phyloP scores from a whole-genome alignment of 441 rosid species.

The Breynia disticha region DNA sequence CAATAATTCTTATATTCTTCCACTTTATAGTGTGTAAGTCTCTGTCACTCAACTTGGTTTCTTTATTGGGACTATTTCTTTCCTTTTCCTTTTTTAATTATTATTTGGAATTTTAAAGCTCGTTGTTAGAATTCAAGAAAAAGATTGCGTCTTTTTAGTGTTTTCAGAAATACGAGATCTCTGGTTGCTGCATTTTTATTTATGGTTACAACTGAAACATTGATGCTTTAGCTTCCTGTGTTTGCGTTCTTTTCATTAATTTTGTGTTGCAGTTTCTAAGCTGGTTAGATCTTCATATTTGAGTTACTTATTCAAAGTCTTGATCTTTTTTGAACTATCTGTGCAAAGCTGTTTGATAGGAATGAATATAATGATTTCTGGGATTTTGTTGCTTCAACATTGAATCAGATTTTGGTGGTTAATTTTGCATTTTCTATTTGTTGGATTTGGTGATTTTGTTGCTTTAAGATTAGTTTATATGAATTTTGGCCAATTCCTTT shows the following conservation, averaged over 20 bases:
- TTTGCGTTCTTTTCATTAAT: background rate
- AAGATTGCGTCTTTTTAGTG: background rate
- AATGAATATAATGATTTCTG: no score
- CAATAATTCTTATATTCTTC: background rate
- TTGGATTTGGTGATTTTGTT: conserved; percentile 1
- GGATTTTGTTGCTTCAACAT: no score
- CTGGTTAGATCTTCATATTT: no score
- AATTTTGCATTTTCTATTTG: background rate
- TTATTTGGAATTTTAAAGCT: conserved; percentile 8
- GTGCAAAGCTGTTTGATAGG: no score
- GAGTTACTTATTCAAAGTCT: no score
- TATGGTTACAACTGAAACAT: conserved; percentile 2
- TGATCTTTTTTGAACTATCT: no score
- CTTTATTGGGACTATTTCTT: background rate
- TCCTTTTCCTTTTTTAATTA: background rate
- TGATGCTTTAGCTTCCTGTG: background rate
- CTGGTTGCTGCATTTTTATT: conserved; percentile 4
- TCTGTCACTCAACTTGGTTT: conserved; percentile 6
- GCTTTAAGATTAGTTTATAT: background rate
- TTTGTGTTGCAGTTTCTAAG: background rate
- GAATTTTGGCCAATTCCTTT: background rate
- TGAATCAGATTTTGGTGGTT: background rate
- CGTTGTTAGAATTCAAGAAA: conserved; percentile 11
- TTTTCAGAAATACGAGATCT: conserved; percentile 18
- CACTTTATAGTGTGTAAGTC: conserved; percentile 19